Evolutionary conservation across 805 yeast species (phyloP).

Genomic region (Starmerella ratchasimensis): DNA sequence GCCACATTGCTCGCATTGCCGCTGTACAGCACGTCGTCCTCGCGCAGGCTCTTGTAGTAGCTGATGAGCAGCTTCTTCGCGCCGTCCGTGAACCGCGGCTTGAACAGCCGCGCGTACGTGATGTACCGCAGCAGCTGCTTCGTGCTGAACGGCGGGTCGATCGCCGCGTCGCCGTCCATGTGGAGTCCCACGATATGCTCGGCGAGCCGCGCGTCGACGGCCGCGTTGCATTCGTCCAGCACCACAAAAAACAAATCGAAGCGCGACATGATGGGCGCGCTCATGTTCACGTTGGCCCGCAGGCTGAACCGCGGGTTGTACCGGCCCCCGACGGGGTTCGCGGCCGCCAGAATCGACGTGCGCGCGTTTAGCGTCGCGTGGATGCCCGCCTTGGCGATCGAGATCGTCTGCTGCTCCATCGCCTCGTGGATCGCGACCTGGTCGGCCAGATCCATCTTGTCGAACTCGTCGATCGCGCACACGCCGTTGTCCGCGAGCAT

Average conservation of each 20-base stretch:
- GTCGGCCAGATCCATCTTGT: constrained; percentile 89
- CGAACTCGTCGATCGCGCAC: constrained; percentile 97
- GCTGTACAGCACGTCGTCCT: constrained; percentile 75
- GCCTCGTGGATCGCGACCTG: constrained; percentile 99
- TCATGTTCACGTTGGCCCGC: constrained; percentile 80
- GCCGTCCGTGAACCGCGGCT: constrained; percentile 70
- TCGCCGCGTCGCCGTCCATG: constrained; percentile 80
- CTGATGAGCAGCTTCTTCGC: constrained; percentile 67
- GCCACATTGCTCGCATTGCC: constrained; percentile 8
- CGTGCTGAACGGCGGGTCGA: constrained; percentile 75
- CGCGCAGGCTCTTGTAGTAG: constrained; percentile 72
- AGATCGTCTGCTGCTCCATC: constrained; percentile 98
- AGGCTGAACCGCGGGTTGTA: constrained; percentile 77
- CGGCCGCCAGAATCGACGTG: constrained; percentile 95
- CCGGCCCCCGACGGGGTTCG: constrained; percentile 95
- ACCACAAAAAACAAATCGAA: constrained; percentile 91
- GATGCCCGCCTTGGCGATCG: constrained; percentile 97
- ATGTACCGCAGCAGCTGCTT: constrained; percentile 81
- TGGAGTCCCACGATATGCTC: constrained; percentile 86
- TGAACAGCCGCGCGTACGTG: constrained; percentile 82
- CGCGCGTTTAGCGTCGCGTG: constrained; percentile 96
- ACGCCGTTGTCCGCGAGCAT: constrained; percentile 98
- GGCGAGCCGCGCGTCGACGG: constrained; percentile 79
- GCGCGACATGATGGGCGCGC: constrained; percentile 97
- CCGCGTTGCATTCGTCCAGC: constrained; percentile 86